Percentiles rank a stretch among this genome's conserved stretches.
Evolutionary conservation across 495 filamentous ascomycete species (phyloP).

Genomic region (Penicillium egyptiacum): DNA sequence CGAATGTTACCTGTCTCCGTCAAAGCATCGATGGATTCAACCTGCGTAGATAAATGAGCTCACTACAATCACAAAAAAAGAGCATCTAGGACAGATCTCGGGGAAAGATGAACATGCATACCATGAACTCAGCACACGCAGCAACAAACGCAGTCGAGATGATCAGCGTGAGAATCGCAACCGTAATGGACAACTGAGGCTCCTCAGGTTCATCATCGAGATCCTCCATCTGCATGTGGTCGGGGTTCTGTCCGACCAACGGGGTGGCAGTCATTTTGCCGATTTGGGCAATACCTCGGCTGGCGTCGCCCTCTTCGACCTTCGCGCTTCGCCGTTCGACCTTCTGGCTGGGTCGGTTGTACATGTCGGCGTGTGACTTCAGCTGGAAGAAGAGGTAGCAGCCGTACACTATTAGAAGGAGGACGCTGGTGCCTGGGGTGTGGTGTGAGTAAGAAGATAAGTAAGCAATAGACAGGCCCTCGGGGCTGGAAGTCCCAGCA

Average conservation of each 20-base stretch:
- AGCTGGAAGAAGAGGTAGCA: slow-evolving; percentile 82
- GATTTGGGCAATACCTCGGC: slow-evolving; percentile 58
- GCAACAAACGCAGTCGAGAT: slow-evolving; percentile 78
- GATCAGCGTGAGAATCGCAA: slow-evolving; percentile 69
- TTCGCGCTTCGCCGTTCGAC: slow-evolving; percentile 54
- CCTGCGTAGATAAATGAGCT: slow-evolving; percentile 18
- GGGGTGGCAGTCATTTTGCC: slow-evolving; percentile 52
- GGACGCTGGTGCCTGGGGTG: slow-evolving; percentile 60
- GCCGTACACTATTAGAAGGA: slow-evolving; percentile 74
- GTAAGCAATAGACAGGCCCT: neutral
- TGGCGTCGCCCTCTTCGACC: slow-evolving; percentile 56
- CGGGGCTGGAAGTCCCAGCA: neutral
- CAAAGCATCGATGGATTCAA: slow-evolving; percentile 71
- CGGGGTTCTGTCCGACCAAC: slow-evolving; percentile 40
- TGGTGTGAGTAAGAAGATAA: neutral
- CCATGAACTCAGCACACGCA: slow-evolving; percentile 89
- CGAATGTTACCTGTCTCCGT: slow-evolving; percentile 57
- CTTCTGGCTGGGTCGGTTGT: slow-evolving; percentile 72
- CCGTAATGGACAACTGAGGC: slow-evolving; percentile 66
- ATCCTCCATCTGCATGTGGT: slow-evolving; percentile 46
- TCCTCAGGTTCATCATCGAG: slow-evolving; percentile 65
- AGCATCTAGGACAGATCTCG: neutral
- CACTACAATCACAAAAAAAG: neutral
- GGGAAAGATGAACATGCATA: slow-evolving; percentile 6
- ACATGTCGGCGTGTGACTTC: slow-evolving; percentile 71